Conservation (phyloP, 1,284 basidiomycete genomes). For the Spongispora temasekensis region DNA sequence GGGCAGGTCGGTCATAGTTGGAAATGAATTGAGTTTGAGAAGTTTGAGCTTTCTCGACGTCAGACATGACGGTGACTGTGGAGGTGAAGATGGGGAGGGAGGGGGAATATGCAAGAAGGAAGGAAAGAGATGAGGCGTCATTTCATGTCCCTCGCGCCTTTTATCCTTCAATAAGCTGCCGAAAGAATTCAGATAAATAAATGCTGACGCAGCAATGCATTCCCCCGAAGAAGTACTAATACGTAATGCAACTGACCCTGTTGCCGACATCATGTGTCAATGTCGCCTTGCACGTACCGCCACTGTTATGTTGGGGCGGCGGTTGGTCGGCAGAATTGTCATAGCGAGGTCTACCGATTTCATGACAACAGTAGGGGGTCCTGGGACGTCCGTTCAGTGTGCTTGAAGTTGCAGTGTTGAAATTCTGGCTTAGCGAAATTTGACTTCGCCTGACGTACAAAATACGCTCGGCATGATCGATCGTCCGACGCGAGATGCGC, state of each 20-base stretch:
- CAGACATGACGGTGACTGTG: slow-evolving; percentile 26
- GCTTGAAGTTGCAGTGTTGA: too few relatives aligned
- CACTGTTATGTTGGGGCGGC: not conserved
- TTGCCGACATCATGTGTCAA: not conserved
- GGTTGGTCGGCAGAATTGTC: not conserved
- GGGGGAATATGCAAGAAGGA: not conserved
- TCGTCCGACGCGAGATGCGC: too few relatives aligned
- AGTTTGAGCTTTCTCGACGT: slow-evolving; percentile 35
- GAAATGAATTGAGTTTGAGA: slow-evolving; percentile 20
- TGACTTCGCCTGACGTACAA: too few relatives aligned
- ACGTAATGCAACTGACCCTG: slow-evolving; percentile 1
- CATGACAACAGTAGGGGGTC: too few relatives aligned
- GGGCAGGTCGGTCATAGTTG: slow-evolving; percentile 18
- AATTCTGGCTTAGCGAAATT: too few relatives aligned
- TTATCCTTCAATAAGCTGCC: slow-evolving; percentile 24
- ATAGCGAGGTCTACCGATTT: not conserved
- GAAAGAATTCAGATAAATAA: slow-evolving; percentile 15
- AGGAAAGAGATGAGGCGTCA: not conserved
- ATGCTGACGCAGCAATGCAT: slow-evolving; percentile 24
- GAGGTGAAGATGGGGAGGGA: not conserved
- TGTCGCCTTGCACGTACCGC: not conserved
- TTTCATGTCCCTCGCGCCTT: slow-evolving; percentile 14
- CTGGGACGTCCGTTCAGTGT: too few relatives aligned
- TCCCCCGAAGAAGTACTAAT: not conserved
- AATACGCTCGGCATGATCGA: too few relatives aligned